Evolutionary conservation across 2,329 filamentous ascomycete genomes (phyloP).

Genomic region (Periglandula ipomoeae): DNA sequence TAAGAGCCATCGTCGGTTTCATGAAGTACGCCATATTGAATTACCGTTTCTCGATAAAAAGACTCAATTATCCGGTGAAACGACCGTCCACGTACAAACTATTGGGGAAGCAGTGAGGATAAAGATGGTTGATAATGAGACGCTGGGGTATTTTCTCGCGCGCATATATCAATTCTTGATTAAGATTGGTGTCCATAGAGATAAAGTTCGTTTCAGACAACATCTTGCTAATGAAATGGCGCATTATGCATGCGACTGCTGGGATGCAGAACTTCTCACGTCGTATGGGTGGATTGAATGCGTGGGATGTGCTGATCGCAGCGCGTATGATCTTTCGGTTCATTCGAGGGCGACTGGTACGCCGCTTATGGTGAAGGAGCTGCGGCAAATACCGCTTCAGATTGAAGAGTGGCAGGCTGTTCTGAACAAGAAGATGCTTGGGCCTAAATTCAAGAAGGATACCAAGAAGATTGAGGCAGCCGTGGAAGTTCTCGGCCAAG

Average conservation of each 20-base stretch:
- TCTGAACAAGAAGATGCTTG: slow-evolving; percentile 91
- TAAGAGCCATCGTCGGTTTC: slow-evolving; percentile 88
- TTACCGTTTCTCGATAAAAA: slow-evolving; percentile 76
- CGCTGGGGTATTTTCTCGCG: slow-evolving; percentile 92
- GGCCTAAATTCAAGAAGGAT: slow-evolving; percentile 91
- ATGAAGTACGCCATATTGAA: slow-evolving; percentile 75
- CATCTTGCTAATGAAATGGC: slow-evolving; percentile 77
- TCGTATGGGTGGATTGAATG: slow-evolving; percentile 98
- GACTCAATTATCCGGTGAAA: slow-evolving; percentile 81
- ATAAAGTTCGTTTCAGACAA: slow-evolving; percentile 90
- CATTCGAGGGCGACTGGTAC: slow-evolving; percentile 89
- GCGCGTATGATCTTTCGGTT: slow-evolving; percentile 86
- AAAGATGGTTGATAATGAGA: slow-evolving; percentile 90
- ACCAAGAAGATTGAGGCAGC: slow-evolving; percentile 77
- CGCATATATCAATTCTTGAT: slow-evolving; percentile 86
- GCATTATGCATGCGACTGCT: slow-evolving; percentile 94
- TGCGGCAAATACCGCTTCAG: slow-evolving; percentile 64
- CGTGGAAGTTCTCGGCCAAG: slow-evolving; percentile 66
- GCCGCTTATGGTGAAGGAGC: slow-evolving; percentile 76
- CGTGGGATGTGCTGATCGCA: slow-evolving; percentile 91
- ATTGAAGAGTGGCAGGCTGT: slow-evolving; percentile 85
- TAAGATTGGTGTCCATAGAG: slow-evolving; percentile 77
- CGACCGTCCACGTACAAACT: slow-evolving; percentile 59
- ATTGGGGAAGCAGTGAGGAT: slow-evolving; percentile 80
- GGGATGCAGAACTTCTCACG: slow-evolving; percentile 90